Base-by-base conservation (phyloP, 768 basidiomycete species). In the Rhodosporidiobolus sp. region DNA sequence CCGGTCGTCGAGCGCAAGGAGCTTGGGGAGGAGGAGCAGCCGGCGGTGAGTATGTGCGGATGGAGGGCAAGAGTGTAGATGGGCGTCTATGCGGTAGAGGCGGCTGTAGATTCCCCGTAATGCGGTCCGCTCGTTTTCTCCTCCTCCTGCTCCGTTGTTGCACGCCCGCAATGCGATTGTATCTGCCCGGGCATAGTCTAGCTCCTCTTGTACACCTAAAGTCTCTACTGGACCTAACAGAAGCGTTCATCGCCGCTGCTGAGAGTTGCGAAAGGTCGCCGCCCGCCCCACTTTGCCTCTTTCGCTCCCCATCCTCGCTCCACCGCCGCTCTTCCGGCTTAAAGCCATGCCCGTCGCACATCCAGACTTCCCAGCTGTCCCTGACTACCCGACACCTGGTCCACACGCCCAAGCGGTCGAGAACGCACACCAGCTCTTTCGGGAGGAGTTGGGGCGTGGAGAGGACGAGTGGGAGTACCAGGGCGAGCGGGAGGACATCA, bases 391-490 rank as follows among this genome's bases (percentile, higher is more conserved):
- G 0, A 63, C 61, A 9, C 35, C 46, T 2, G 34, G 38, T 5
- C 56, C 71, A 0, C 72, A 73, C 52, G 34, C 58, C 22, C n/a
- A 9, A 6, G 58, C 49, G 12, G 16, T 73, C 58, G 63, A 61
- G 12, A 28, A 20, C 32, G 72, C 72, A 1, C 48, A 56, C 10
- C 28, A 5, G 20, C 38, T 69, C 14, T 65, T 73, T 19, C 35
- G 43, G 19, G 7, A 61, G 24, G 67, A 73, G 35, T 53, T 73
- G 4, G 63, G 46, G 0, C 43, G 46, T 2, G 55, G 55, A 6
- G 59, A 57, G 8, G 46, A 38, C 20, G 72, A 68, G 7, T 73
- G 72, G 72, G 63, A 69, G 46, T 59, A 69, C 30, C 67, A 68
- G 35, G 72, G 72, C 11, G 67, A 68, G 35, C 50, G 63, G 4